Evolutionary conservation across 306 rosid genomes (phyloP).

Genomic region (Leucaena leucocephala): DNA sequence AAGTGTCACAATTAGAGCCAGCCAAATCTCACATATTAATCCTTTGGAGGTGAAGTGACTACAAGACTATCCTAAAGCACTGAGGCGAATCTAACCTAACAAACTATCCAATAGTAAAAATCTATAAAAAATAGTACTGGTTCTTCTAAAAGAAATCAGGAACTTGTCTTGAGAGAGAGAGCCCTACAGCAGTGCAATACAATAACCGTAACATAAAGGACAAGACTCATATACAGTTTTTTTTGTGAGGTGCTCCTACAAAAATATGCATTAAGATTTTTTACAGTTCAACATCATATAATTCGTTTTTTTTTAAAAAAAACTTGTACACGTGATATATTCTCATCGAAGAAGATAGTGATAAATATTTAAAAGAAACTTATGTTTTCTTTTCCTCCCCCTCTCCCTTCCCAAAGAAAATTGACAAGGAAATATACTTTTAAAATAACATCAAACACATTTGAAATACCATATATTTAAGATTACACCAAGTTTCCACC

Average conservation of each 20-base stretch:
- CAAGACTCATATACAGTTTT: not conserved
- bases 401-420: not conserved
- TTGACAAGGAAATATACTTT: conserved; percentile 22
- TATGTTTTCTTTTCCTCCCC: not conserved
- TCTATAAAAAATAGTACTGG: conserved; percentile 22
- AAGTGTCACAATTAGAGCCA: not conserved
- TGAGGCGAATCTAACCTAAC: too few relatives aligned
- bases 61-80: not conserved
- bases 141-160: conserved; percentile 37
- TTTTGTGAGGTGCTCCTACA: not conserved
- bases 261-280: not conserved
- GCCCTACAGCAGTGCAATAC: conserved; percentile 27
- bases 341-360: not conserved
- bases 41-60: conserved; percentile 1
- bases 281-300: not conserved
- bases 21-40: not conserved
- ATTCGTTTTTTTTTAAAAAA: not conserved
- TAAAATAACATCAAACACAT: conserved; percentile 22
- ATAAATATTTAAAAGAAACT: not conserved
- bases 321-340: not conserved
- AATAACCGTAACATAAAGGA: conserved; percentile 28
- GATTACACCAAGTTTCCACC: conserved; percentile 79
- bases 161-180: conserved; percentile 23
- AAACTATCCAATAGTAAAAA: not conserved
- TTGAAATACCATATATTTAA: conserved; percentile 25